A percentile compares a stretch with the other conserved stretches of the same genome.
Conservation (phyloP, 345 rosid species). For the Citrus unshiu region DNA sequence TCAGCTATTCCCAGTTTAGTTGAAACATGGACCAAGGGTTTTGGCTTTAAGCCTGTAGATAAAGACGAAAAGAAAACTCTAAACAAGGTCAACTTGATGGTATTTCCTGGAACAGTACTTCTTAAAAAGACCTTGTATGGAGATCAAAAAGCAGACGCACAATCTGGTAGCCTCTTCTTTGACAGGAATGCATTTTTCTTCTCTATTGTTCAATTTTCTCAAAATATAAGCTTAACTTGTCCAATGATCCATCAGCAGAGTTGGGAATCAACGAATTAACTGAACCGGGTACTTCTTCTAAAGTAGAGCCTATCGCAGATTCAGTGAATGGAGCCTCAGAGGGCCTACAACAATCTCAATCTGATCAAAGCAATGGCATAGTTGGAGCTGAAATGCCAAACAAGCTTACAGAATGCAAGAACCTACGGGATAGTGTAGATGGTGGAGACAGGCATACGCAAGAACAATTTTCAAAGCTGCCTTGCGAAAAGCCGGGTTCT, state of each 20-base stretch:
- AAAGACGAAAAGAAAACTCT: conserved; percentile 54
- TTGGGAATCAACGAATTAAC: conserved; percentile 5
- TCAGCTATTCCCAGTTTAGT: conserved; percentile 81
- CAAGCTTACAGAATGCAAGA: neutral
- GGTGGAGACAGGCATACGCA: conserved; percentile 20
- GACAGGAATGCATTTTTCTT: neutral
- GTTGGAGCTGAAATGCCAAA: conserved; percentile 10
- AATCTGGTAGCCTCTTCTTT: conserved; percentile 32
- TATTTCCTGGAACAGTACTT: conserved; percentile 74
- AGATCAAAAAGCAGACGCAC: conserved; percentile 19
- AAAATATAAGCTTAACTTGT: neutral
- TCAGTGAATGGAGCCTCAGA: neutral
- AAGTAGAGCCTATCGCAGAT: conserved; percentile 4
- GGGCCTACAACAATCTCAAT: conserved; percentile 3
- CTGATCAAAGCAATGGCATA: conserved; percentile 10
- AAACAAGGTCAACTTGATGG: conserved; percentile 70
- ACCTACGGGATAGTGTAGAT: conserved; percentile 3
- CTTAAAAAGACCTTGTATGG: conserved; percentile 55
- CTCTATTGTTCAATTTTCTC: neutral
- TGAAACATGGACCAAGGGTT: conserved; percentile 86
- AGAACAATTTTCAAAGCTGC: conserved; percentile 42
- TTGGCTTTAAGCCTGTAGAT: conserved; percentile 64
- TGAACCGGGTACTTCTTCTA: neutral
- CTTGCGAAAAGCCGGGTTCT: conserved; percentile 17
- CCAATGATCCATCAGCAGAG: neutral